phyloP scores from a whole-genome alignment of 108 stramenopile genomes.

The Skeletonema tropicum region DNA sequence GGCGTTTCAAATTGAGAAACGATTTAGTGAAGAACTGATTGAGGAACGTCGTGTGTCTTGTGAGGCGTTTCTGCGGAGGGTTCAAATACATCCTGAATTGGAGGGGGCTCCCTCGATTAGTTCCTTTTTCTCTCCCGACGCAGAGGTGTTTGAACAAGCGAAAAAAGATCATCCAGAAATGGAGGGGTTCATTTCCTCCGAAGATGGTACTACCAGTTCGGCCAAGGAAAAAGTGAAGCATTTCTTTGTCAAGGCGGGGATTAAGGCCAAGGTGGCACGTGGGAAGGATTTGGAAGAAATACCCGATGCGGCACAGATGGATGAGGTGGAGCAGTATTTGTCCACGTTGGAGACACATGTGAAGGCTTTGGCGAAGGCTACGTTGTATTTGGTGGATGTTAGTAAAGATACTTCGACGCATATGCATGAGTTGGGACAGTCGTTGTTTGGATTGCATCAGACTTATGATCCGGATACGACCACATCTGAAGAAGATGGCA shows the following conservation, averaged over 20 bases:
- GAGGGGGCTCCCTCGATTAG: conserved; percentile 67
- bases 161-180: conserved; percentile 62
- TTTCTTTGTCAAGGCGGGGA: conserved; percentile 63
- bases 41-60: conserved; percentile 75
- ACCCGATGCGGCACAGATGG: conserved; percentile 67
- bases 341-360: conserved; percentile 69
- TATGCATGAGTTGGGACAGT: conserved; percentile 83
- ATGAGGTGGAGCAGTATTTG: conserved; percentile 71
- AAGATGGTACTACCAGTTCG: conserved; percentile 13
- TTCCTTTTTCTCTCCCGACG: conserved; percentile 81
- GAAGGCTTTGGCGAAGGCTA: conserved; percentile 71
- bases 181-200: background rate
- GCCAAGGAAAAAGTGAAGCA: conserved; percentile 54
- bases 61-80: conserved; percentile 74
- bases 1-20: conserved; percentile 55
- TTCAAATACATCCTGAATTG: conserved; percentile 83
- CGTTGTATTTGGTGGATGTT: conserved; percentile 68
- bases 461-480: conserved; percentile 37
- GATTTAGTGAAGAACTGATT: conserved; percentile 79
- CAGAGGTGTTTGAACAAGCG: conserved; percentile 63
- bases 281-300: conserved; percentile 62
- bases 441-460: conserved; percentile 80
- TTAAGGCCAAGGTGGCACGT: conserved; percentile 46
- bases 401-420: conserved; percentile 63
- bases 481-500: background rate